phyloP scores from a whole-genome alignment of 192 early-diverging fungal species.

The Coemansia sp. region DNA sequence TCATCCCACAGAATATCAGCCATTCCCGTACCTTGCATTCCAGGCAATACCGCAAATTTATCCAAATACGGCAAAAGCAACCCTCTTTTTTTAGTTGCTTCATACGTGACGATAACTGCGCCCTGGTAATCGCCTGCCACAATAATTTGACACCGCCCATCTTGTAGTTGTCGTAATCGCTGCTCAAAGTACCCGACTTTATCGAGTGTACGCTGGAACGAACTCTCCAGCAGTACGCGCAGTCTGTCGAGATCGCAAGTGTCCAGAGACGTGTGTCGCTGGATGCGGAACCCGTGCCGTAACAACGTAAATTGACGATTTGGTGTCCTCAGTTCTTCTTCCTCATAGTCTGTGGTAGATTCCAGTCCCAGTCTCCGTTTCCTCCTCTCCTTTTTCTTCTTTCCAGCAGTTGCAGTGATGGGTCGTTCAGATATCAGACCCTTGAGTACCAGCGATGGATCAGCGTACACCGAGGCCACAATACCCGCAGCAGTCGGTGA shows the following conservation, averaged over 20 bases:
- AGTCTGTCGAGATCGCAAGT: slow-evolving; percentile 57
- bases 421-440: slow-evolving; percentile 55
- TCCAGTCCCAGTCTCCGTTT: too few species aligned
- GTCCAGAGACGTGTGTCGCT: slow-evolving; percentile 57
- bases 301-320: slow-evolving; percentile 69
- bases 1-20: slow-evolving; percentile 95
- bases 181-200: slow-evolving; percentile 58
- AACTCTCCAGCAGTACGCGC: slow-evolving; percentile 68
- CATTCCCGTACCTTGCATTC: slow-evolving; percentile 87
- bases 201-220: slow-evolving; percentile 71
- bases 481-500: slow-evolving; percentile 78
- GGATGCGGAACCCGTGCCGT: slow-evolving; percentile 74
- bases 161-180: too few species aligned
- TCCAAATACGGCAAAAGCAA: slow-evolving; percentile 70
- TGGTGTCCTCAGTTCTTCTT: slow-evolving; percentile 4
- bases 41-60: slow-evolving; percentile 90
- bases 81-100: slow-evolving; percentile 34
- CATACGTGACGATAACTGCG: slow-evolving; percentile 82
- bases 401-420: neutral
- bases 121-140: slow-evolving; percentile 93
- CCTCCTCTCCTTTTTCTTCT: too few species aligned
- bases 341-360: too few species aligned
- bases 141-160: slow-evolving; percentile 64
- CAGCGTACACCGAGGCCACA: slow-evolving; percentile 63
- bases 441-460: slow-evolving; percentile 54